A percentile compares a stretch with the other conserved stretches of the same genome.
phyloP scores from a whole-genome alignment of 371 early-diverging fungal species.

The Basidiobolus meristosporus region DNA sequence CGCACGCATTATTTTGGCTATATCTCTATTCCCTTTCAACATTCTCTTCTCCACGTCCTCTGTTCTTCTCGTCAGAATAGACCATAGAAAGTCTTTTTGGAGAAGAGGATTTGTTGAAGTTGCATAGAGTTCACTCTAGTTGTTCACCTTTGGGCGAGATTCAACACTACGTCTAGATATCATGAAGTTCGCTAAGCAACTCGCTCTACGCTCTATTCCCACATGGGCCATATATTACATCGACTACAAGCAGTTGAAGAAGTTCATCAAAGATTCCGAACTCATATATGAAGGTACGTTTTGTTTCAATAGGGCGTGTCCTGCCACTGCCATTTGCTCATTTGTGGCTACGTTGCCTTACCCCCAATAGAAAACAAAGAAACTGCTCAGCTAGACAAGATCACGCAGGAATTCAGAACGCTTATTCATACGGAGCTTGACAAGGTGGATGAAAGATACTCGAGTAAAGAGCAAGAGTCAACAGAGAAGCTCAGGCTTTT shows the following conservation, averaged over 20 bases:
- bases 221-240: constrained; percentile 30
- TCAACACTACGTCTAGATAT: too few species aligned
- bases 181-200: constrained; percentile 43
- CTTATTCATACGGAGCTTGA: constrained; percentile 18
- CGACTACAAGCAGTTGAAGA: constrained; percentile 28
- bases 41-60: too few species aligned
- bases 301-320: too few species aligned
- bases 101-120: too few species aligned
- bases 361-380: not conserved
- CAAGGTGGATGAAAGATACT: constrained; percentile 28
- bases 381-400: constrained; percentile 3
- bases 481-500: constrained; percentile 11
- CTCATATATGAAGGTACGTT: constrained; percentile 2
- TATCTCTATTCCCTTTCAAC: too few species aligned
- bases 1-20: too few species aligned
- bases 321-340: too few species aligned
- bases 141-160: too few species aligned
- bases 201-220: constrained; percentile 27
- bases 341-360: too few species aligned
- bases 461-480: constrained; percentile 15
- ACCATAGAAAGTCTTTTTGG: too few species aligned
- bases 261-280: constrained; percentile 11
- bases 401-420: constrained; percentile 11
- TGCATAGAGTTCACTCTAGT: too few species aligned
- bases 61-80: too few species aligned